Evolutionary conservation across 768 basidiomycete genomes (phyloP), one percentile per base, ranked within the genome.

Genomic region (Lactarius trivialis): DNA sequence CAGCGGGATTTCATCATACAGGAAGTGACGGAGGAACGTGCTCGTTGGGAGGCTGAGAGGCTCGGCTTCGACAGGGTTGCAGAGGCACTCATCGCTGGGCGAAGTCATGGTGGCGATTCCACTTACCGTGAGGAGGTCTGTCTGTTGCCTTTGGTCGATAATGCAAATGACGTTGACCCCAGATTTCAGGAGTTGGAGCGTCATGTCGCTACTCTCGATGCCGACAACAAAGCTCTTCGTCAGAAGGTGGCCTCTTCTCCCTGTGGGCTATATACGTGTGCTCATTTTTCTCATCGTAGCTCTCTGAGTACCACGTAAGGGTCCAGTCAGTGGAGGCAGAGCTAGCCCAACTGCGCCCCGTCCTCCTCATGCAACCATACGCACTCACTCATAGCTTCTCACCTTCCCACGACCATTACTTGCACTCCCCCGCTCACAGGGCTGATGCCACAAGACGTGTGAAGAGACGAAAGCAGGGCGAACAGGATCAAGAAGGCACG

Each of bases 11-110:
- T 81, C 60, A 67, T 89, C 14, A 63, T 82, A 3, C 72, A 71
- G 24, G 79, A 82, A 43, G 74, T 77, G 7, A 78, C 82, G 45
- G 84, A 87, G 58, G 83, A 88, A 60, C 78, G 79, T n/a, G 74
- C 76, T 7, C 76, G 81, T 39, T 88, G 84, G 85, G 74, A 81
- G 34, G 78, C 81, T 1, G 88, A 90, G 70, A 78, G 79, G 67
- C 81, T 82, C 17, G 76, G 79, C 2, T 91, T 88, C 85, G 79
- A 78, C 5, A 76, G 88, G 59, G 82, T 80, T 66, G 82, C 86
- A 1, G 88, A 90, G 65, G 86, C 85, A 8, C 75, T 91, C 37
- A 76, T 88, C 59, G 70, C 76, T 2, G 81, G 73, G 45, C 71
- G 81, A 50, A 75, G 79, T 50, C 77, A 76, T 60, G 80, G 73